A percentile compares a stretch with the other conserved stretches of the same genome.
Evolutionary conservation across 2,329 filamentous ascomycete genomes (phyloP).

Genomic region (Penicillium sp.): DNA sequence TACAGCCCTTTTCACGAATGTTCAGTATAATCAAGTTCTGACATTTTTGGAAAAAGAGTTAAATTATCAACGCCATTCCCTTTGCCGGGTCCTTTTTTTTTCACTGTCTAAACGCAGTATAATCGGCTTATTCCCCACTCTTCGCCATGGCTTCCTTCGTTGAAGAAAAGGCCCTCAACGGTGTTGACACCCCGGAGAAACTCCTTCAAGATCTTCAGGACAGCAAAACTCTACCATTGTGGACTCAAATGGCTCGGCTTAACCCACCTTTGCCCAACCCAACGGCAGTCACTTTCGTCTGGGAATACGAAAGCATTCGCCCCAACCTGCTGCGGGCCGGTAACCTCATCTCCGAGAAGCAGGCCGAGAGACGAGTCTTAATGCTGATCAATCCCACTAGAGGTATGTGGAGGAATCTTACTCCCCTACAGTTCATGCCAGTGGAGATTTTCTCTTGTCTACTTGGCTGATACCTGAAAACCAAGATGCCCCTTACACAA

Average conservation of each 20-base stretch:
- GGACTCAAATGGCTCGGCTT: constrained; percentile 50
- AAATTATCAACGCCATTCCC: not conserved
- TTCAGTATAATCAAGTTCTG: not conserved
- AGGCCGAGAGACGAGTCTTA: constrained; percentile 42
- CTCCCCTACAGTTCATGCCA: not conserved
- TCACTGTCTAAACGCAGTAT: not conserved
- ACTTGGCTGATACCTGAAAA: not conserved
- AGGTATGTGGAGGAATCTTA: constrained; percentile 18
- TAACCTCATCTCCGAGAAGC: constrained; percentile 36
- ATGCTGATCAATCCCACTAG: constrained; percentile 43
- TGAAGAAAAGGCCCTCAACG: not conserved
- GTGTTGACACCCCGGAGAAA: constrained; percentile 17
- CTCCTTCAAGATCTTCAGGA: constrained; percentile 21
- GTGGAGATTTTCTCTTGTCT: not conserved
- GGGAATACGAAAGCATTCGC: constrained; percentile 38
- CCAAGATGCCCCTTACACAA: constrained; percentile 53
- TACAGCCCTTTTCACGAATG: not conserved
- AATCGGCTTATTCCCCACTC: not conserved
- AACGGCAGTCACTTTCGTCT: constrained; percentile 38
- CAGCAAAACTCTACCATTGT: constrained; percentile 42
- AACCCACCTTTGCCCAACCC: constrained; percentile 52
- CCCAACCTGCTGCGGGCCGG: constrained; percentile 39
- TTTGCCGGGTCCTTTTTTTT: not conserved
- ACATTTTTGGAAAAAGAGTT: not conserved
- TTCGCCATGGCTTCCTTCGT: not conserved